Evolutionary conservation across 2,329 filamentous ascomycete genomes (phyloP).

Genomic region (Ilyonectria sp.): DNA sequence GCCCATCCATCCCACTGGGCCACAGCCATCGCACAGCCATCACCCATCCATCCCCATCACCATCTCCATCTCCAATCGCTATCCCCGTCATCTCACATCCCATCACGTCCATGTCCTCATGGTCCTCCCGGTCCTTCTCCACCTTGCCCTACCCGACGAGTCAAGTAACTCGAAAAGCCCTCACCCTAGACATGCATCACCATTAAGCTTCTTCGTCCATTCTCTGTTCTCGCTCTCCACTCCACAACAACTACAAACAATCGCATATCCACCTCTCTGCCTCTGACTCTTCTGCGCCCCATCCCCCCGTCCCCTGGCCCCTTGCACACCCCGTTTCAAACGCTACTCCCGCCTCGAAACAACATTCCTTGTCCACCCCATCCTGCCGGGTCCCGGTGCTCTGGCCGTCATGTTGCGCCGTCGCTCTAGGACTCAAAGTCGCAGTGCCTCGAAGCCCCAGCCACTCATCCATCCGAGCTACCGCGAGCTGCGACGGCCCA

Average conservation of each 20-base stretch:
- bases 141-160: conserved; percentile 16
- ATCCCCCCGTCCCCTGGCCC: conserved; percentile 18
- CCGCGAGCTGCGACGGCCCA: conserved; percentile 25
- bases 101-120: conserved; percentile 2
- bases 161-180: conserved; percentile 22
- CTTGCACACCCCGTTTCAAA: conserved; percentile 31
- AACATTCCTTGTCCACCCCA: conserved; percentile 30
- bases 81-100: not conserved
- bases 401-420: conserved; percentile 25
- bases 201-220: conserved; percentile 36
- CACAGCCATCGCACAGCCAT: conserved; percentile 16
- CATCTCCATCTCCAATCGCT: not conserved
- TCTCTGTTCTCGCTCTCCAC: conserved; percentile 7
- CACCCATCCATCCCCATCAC: conserved; percentile 12
- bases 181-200: conserved; percentile 31
- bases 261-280: conserved; percentile 4
- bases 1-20: conserved; percentile 21
- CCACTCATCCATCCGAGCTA: conserved; percentile 30
- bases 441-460: conserved; percentile 28
- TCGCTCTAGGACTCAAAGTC: conserved; percentile 36
- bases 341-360: conserved; percentile 42
- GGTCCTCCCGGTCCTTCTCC: conserved; percentile 22
- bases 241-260: not conserved
- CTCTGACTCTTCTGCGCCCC: conserved; percentile 27
- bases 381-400: conserved; percentile 20